Evolutionary conservation across 768 basidiomycete species (phyloP).

Genomic region (Hebeloma cylindrosporum): DNA sequence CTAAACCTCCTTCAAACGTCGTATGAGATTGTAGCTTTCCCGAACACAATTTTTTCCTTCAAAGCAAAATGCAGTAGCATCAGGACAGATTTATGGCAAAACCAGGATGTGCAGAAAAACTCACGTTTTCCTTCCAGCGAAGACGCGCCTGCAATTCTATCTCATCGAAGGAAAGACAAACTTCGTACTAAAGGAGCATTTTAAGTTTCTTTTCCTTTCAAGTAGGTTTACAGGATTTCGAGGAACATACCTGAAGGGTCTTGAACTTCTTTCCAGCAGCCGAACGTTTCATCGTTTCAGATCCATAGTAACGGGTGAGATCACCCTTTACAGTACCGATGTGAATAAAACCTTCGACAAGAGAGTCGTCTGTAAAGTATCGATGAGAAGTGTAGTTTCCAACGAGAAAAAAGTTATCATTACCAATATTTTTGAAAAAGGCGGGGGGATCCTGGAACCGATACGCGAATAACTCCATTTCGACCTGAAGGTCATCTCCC

Average conservation of each 20-base stretch:
- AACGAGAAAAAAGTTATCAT: not conserved
- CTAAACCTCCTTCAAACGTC: conserved; percentile 5
- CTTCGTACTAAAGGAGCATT: conserved; percentile 12
- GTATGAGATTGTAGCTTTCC: conserved; percentile 13
- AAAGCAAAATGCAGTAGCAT: not conserved
- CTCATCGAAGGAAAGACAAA: conserved; percentile 15
- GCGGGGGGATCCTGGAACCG: conserved; percentile 13
- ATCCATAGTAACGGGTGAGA: conserved; percentile 9
- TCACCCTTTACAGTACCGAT: conserved; percentile 16
- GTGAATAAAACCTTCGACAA: conserved; percentile 16
- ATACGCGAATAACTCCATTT: conserved; percentile 20
- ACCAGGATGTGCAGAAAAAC: not conserved
- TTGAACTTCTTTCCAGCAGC: conserved; percentile 9
- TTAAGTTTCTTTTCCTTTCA: not conserved
- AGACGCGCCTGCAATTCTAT: conserved; percentile 12
- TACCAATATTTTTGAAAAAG: conserved; percentile 16
- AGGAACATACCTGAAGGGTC: conserved; percentile 5
- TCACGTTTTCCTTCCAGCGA: conserved; percentile 16
- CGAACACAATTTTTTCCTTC: not conserved
- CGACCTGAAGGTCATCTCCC: conserved; percentile 5
- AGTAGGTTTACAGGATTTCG: not conserved
- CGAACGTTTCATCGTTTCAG: not conserved
- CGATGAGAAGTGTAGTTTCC: not conserved
- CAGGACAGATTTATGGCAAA: not conserved
- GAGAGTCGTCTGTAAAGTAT: conserved; percentile 1